Evolutionary conservation across 345 rosid species (phyloP), one percentile per base, ranked within the genome.

Genomic region (Eutrema yunnanense): DNA sequence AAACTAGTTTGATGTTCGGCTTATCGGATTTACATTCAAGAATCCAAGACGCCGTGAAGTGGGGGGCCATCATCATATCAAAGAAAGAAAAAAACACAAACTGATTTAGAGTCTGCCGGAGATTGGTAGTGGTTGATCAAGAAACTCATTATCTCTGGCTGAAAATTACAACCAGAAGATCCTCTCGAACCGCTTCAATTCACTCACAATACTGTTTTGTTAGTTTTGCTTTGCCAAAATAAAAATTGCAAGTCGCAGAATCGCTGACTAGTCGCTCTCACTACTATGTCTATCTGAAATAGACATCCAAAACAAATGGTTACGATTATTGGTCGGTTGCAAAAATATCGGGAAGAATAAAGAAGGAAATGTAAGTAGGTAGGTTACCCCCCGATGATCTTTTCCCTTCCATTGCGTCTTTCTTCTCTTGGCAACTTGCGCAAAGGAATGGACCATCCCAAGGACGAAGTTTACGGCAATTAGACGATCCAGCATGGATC

Each of bases 361-460:
- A 52, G 40, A 40, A 29, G 48, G 40, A 42, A 56, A 52, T 26
- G 22, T 12, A 30, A 62, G 63, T 3, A 61, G 32, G 42, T 82
- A 19, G 22, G 22, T 19, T 19, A 96, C 99, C 92, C 84, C 97
- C 89, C 6, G 84, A 82, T 9, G 82, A 79, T 84, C 91, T 83
- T 82, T 82, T 96, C 60, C 99, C 97, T 88, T 96, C 99, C 98
- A 96, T 96, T 73, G 94, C 94, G 68, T 92, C 98, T 84, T 83
- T 96, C 82, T 92, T 96, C 71, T 92, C 89, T 79, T 96, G 99
- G 87, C 99, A 96, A 84, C 91, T 96, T 49, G 62, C 56, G 73
- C 99, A 96, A 81, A 96, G 98, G 83, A 92, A 96, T 66, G 99
- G 99, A 70, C 99, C 99, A 86, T 96, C 99, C 92, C 98, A 92